These are phyloP conservation scores for Trichosporon sp. DNA, from an alignment of 1,284 basidiomycete genomes.

Conservation along the genomic window DNA sequence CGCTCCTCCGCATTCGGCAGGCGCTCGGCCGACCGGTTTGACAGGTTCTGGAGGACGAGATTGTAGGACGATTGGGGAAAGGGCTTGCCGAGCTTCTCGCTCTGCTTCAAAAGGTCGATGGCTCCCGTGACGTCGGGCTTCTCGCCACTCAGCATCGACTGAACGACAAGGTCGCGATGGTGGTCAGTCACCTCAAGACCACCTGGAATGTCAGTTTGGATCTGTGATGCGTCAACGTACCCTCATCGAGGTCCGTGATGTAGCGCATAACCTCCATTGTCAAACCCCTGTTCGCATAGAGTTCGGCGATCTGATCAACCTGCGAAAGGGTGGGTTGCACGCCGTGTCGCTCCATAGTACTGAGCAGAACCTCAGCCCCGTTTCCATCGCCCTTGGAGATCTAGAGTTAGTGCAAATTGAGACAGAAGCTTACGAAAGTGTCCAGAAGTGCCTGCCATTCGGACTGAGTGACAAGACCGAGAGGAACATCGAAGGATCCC, in stretches of 20 bases:
- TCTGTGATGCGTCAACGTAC: constrained; percentile 24
- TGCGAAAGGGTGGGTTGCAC: constrained; percentile 21
- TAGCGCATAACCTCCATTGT: constrained; percentile 36
- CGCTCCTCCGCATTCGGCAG: constrained; percentile 41
- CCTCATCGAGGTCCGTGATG: constrained; percentile 32
- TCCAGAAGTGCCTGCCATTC: constrained; percentile 51
- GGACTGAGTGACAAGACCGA: constrained; percentile 41
- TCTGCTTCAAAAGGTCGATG: constrained; percentile 47
- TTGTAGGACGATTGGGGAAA: constrained; percentile 56
- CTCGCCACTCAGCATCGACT: constrained; percentile 35
- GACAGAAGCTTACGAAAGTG: constrained; percentile 37
- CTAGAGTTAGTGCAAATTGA: constrained; percentile 21
- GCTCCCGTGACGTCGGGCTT: constrained; percentile 41
- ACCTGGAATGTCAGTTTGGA: constrained; percentile 28
- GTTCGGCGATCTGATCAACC: constrained; percentile 32
- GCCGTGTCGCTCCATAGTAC: constrained; percentile 34
- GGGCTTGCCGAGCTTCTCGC: constrained; percentile 50
- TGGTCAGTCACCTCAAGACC: constrained; percentile 31
- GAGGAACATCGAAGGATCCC: constrained; percentile 33
- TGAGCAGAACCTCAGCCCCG: constrained; percentile 32
- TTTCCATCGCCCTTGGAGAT: constrained; percentile 21
- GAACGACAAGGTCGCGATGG: constrained; percentile 43
- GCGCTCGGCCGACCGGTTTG: constrained; percentile 31
- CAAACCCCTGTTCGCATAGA: constrained; percentile 36
- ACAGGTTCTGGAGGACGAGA: constrained; percentile 50